These are phyloP conservation scores for Biscogniauxia mediterranea DNA, from an alignment of 2,329 filamentous ascomycete species.

Conservation along the genomic window DNA sequence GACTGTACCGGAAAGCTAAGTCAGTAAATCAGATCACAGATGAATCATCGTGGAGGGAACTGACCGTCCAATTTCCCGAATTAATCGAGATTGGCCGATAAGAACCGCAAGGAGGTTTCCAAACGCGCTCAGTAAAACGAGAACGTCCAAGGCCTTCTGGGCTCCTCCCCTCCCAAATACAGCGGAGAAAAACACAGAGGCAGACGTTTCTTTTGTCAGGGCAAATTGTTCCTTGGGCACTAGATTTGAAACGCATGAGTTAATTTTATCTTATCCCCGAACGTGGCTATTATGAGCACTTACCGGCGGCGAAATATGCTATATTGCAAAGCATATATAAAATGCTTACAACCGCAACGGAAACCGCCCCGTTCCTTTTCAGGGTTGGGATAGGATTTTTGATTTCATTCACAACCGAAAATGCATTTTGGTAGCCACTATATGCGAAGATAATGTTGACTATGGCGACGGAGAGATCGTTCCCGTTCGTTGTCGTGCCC, in stretches of 20 bases:
- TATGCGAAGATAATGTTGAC: conserved; percentile 60
- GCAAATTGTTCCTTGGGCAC: conserved; percentile 52
- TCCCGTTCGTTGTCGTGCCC: conserved; percentile 42
- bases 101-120: conserved; percentile 56
- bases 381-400: conserved; percentile 58
- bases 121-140: conserved; percentile 57
- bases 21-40: background rate
- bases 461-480: conserved; percentile 55
- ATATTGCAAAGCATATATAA: conserved; percentile 60
- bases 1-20: conserved; percentile 34
- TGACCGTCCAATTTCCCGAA: conserved; percentile 58
- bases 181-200: conserved; percentile 55
- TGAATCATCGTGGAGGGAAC: background rate
- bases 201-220: conserved; percentile 50
- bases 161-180: conserved; percentile 52
- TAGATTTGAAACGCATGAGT: conserved; percentile 7
- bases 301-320: conserved; percentile 56
- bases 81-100: conserved; percentile 54
- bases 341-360: conserved; percentile 48
- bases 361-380: conserved; percentile 47
- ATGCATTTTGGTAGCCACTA: conserved; percentile 56
- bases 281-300: background rate
- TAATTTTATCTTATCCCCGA: background rate
- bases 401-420: conserved; percentile 57
- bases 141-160: conserved; percentile 52